A percentile compares a stretch with the other conserved stretches of the same genome.
phyloP scores from a whole-genome alignment of 139 green algal species.

The Zygnema cylindricum region DNA sequence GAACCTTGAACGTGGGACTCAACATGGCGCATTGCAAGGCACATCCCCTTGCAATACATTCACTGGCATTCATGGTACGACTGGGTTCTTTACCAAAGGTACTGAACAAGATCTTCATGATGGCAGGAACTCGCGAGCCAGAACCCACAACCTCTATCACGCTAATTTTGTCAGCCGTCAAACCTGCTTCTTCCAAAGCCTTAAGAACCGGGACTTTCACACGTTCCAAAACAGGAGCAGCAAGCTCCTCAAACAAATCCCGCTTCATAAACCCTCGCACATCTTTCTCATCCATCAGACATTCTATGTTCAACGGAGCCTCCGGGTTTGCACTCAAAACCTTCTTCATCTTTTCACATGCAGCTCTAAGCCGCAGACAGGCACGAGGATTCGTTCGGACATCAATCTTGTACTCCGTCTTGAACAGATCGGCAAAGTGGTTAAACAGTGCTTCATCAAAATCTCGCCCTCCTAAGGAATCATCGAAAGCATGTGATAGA shows the following conservation, averaged over 20 bases:
- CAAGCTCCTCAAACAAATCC: conserved; percentile 89
- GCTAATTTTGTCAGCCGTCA: conserved; percentile 77
- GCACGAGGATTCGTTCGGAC: conserved; percentile 81
- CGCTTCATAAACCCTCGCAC: conserved; percentile 74
- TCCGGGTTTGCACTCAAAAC: conserved; percentile 91
- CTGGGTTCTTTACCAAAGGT: conserved; percentile 76
- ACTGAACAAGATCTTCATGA: conserved; percentile 68
- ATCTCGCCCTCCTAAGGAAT: conserved; percentile 86
- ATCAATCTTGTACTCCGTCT: conserved; percentile 83
- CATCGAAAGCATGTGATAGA: conserved; percentile 87
- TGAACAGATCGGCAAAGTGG: conserved; percentile 89
- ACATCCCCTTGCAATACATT: conserved; percentile 88
- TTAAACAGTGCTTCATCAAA: conserved; percentile 93
- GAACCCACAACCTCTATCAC: conserved; percentile 91
- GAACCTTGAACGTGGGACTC: conserved; percentile 90
- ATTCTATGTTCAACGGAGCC: conserved; percentile 85
- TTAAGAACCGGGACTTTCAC: conserved; percentile 65
- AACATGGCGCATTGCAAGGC: conserved; percentile 99
- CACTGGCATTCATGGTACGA: conserved; percentile 94
- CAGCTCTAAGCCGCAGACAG: conserved; percentile 82
- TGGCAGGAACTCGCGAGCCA: conserved; percentile 82
- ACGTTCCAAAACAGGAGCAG: conserved; percentile 70
- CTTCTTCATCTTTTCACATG: conserved; percentile 93
- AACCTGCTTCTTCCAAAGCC: conserved; percentile 73
- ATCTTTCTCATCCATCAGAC: conserved; percentile 94